A percentile compares a stretch with the other conserved stretches of the same genome.
These are phyloP conservation scores for Colletotrichum magnum DNA, from an alignment of 2,329 filamentous ascomycete genomes.

Conservation along the genomic window DNA sequence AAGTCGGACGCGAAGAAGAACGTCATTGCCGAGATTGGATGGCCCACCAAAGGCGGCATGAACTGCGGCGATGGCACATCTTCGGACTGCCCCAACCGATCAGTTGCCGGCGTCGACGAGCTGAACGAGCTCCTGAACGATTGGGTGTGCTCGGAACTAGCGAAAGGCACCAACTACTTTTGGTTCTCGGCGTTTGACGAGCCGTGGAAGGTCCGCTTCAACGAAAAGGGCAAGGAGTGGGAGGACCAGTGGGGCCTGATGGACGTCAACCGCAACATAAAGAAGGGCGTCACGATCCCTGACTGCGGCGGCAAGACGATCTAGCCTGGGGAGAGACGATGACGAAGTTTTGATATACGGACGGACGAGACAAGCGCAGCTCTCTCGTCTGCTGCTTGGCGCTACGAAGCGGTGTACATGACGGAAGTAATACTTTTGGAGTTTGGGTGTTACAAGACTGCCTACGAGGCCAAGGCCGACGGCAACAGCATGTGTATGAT, in stretches of 20 bases:
- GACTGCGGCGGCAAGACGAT: conserved; percentile 85
- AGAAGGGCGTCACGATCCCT: conserved; percentile 86
- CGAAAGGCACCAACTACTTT: conserved; percentile 92
- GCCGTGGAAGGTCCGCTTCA: conserved; percentile 89
- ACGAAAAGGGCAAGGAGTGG: conserved; percentile 80
- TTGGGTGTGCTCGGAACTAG: conserved; percentile 86
- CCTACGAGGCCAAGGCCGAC: conserved; percentile 12
- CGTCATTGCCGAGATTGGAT: conserved; percentile 91
- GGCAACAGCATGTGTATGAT: conserved; percentile 36
- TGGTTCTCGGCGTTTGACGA: conserved; percentile 99
- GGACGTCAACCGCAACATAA: conserved; percentile 87
- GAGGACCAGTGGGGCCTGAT: conserved; percentile 97
- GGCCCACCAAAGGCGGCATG: conserved; percentile 87
- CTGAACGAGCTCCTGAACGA: conserved; percentile 89
- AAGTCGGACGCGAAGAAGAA: conserved; percentile 75
- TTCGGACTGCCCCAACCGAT: conserved; percentile 72
- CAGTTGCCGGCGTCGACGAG: conserved; percentile 83
- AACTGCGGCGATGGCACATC: conserved; percentile 44
- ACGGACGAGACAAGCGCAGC: conserved; percentile 19
- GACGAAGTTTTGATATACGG: conserved; percentile 3
- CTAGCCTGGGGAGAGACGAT: conserved; percentile 39
- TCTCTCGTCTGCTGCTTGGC: conserved; percentile 17
- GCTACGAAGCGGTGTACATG: conserved; percentile 34
- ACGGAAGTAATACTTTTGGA: conserved; percentile 30
- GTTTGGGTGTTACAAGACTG: conserved; percentile 21